These are phyloP conservation scores for Senna tora DNA, from an alignment of 306 rosid species.

Conservation along the genomic window DNA sequence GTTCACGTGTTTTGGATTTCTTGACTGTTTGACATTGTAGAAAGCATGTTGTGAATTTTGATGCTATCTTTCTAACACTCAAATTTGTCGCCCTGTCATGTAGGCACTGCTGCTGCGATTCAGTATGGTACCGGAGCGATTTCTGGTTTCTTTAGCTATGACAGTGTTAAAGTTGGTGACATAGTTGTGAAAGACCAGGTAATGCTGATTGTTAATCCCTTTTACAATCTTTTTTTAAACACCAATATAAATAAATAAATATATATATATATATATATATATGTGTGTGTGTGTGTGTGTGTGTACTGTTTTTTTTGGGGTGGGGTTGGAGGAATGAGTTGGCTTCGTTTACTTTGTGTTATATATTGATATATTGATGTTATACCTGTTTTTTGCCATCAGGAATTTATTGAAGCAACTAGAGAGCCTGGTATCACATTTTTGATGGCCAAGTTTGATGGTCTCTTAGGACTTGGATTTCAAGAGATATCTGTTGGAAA, in stretches of 20 bases:
- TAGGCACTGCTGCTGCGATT: conserved; percentile 88
- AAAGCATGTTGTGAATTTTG: conserved; percentile 9
- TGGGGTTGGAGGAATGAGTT: no score
- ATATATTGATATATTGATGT: conserved; percentile 17
- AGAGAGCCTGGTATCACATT: conserved; percentile 71
- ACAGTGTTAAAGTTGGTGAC: conserved; percentile 73
- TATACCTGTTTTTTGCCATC: conserved; percentile 29
- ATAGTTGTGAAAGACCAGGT: conserved; percentile 73
- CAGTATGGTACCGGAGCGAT: conserved; percentile 85
- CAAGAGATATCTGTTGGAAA: conserved; percentile 84
- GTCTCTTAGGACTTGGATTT: conserved; percentile 92
- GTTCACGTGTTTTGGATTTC: not conserved
- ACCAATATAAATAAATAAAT: no score
- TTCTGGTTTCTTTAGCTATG: conserved; percentile 89
- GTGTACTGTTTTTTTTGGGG: no score
- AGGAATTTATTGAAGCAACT: conserved; percentile 92
- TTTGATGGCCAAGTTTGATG: conserved; percentile 82
- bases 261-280: no score
- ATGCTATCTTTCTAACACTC: not conserved
- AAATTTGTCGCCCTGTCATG: conserved; percentile 22
- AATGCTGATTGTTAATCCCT: conserved; percentile 23
- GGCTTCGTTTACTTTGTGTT: no score
- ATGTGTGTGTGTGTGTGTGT: no score
- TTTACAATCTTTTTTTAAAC: not conserved
- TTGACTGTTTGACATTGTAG: not conserved